Base-by-base conservation (phyloP, 352 stramenopile species). In the Phytopythium chamaehyphon region DNA sequence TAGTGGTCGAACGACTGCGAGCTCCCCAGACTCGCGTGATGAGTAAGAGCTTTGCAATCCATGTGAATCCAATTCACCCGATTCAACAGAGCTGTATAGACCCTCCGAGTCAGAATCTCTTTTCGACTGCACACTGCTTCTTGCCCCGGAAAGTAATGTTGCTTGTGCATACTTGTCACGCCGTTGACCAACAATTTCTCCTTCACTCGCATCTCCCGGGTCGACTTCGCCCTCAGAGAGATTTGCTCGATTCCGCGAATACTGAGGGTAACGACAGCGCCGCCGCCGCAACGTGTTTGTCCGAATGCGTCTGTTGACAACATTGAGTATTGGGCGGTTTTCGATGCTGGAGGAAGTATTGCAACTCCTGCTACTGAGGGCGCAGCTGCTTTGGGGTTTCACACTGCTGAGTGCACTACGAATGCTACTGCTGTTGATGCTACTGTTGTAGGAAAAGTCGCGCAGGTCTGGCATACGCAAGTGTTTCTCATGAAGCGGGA, bases 201-300 rank as follows among this genome's bases (percentile, higher is more conserved):
- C 81, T 40, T 91, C 81, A 42, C 81, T 91, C n/a, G 83, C 47
- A 40, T 85, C 71, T 8, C 52, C 16, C 14, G 39, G 22, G 4
- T 61, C 54, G 11, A 82, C 31, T 28, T 82, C 71, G 9, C 73
- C 69, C 16, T 83, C 73, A 1, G 73, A 80, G 5, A 82, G 49
- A 24, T 80, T 60, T 44, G 58, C 62, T n/a, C 58, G 77, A 2
- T 57, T 23, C 74, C 42, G 22, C 59, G 82, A 40, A 12, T 2
- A 19, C n/a, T n/a, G 14, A 3, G 2, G 23, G 16, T 8, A 8
- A 10, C n/a, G 44, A 4, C 0, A 38, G 2, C 23, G 7, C 6
- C 2, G 16, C 8, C 22, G 44, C n/a, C 16, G 45, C 9, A 21
- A 12, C 11, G 37, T 40, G 2, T 40, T 26, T 7, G 26, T 11